These are phyloP conservation scores for Excoecaria cochinchinensis DNA, from an alignment of 345 rosid species.

Conservation along the genomic window DNA sequence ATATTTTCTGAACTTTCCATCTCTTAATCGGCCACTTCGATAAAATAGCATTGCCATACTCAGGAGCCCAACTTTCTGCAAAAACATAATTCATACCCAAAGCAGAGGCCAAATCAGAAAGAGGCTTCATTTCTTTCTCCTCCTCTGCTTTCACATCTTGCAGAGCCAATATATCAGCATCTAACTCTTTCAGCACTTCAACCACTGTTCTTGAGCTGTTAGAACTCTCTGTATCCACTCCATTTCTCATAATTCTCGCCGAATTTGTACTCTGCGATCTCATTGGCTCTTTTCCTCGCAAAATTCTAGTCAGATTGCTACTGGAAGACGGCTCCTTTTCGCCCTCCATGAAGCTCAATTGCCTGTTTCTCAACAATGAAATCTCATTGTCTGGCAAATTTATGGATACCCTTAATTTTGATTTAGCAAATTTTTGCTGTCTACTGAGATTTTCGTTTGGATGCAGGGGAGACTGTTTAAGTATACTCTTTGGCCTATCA, in stretches of 20 bases:
- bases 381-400: slow-evolving; percentile 95
- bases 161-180: slow-evolving; percentile 81
- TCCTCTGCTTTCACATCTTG: slow-evolving; percentile 98
- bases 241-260: slow-evolving; percentile 18
- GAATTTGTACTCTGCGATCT: slow-evolving; percentile 40
- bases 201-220: slow-evolving; percentile 55
- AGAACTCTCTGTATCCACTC: slow-evolving; percentile 15
- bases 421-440: slow-evolving; percentile 61
- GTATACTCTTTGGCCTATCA: slow-evolving; percentile 76
- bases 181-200: slow-evolving; percentile 75
- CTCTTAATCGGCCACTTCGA: slow-evolving; percentile 86
- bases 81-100: slow-evolving; percentile 84
- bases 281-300: slow-evolving; percentile 43
- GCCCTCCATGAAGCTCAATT: slow-evolving; percentile 52
- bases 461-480: slow-evolving; percentile 74
- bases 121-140: slow-evolving; percentile 83
- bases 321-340: slow-evolving; percentile 35
- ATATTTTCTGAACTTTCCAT: slow-evolving; percentile 69
- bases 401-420: slow-evolving; percentile 84
- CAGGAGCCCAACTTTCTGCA: slow-evolving; percentile 99
- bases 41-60: slow-evolving; percentile 88
- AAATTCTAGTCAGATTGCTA: slow-evolving; percentile 3
- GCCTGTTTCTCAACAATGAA: slow-evolving; percentile 56
- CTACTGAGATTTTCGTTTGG: slow-evolving; percentile 37
- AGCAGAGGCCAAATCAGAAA: slow-evolving; percentile 85